Base-by-base conservation (phyloP, 306 rosid species). In the Mucuna pruriens region DNA sequence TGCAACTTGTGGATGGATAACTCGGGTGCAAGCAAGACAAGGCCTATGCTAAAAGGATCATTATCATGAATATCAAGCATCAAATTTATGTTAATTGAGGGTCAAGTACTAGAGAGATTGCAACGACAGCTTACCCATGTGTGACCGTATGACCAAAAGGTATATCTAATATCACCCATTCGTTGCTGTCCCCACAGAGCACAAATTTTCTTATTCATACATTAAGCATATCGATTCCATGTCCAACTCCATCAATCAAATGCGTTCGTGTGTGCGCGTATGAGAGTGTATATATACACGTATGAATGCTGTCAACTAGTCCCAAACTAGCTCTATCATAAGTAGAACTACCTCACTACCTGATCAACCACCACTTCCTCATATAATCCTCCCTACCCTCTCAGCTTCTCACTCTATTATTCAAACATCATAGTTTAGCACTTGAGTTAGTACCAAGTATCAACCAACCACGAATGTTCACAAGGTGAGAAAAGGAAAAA, bases 161-260 rank as follows among this genome's bases (percentile, higher is more conserved):
- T 78, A 85, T 86, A 76, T 83, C 85, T 77, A 84, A 86, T 85
- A 79, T 84, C 85, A 84, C 91, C 94, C 94, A 86, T 88, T 90
- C 97, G 65, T 90, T 91, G 51, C 4, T 91, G 97, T 82, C 92
- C 97, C 94, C 90, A 91, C 97, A 69, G 39, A 52, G 86, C 87
- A 80, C 64, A 87, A 69, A 61, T 76, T 84, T 86, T 68, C 79
- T 86, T 67, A 71, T 83, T 85, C 85, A 79, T 85, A 84, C 89
- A 86, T 81, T 84, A 87, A 86, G 87, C 75, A 80, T 67, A 80
- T 87, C 71, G 77, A 84, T 89, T 87, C 94, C 80, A 79, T 54
- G 84, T 80, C 86, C 84, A 58, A 78, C 76, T 85, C 94, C 90
- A 85, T 91, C 95, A 91, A 88, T 92, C 97, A 91, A 80, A 84